These are phyloP conservation scores for Persicaria maculosa DNA, from an alignment of 148 eudicot species.

Conservation along the genomic window DNA sequence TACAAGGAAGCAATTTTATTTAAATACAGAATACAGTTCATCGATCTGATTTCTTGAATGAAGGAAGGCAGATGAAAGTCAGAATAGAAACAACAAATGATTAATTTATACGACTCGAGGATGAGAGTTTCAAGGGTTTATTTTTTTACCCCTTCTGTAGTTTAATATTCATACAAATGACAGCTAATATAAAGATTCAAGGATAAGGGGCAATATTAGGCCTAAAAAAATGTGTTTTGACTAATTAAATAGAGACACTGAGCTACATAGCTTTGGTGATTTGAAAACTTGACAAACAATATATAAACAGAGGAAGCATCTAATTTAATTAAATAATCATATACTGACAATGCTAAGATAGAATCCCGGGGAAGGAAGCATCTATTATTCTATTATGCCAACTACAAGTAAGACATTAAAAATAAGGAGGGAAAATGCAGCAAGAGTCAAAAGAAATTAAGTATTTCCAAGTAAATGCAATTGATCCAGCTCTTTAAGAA, in stretches of 20 bases:
- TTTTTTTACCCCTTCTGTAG: constrained; percentile 11
- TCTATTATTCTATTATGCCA: constrained; percentile 16
- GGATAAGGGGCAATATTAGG: constrained; percentile 3
- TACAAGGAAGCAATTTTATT: background rate
- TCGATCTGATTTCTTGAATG: background rate
- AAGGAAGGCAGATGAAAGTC: constrained; percentile 2
- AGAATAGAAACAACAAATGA: constrained; percentile 42
- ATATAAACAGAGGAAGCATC: constrained; percentile 31
- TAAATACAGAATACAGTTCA: background rate
- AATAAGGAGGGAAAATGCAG: background rate
- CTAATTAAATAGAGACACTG: constrained; percentile 27
- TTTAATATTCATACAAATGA: background rate
- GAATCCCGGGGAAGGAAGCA: constrained; percentile 29
- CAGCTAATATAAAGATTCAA: background rate
- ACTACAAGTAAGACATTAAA: background rate
- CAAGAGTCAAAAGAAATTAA: background rate
- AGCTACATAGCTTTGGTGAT: constrained; percentile 17
- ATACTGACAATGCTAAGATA: constrained; percentile 21
- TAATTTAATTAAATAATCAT: constrained; percentile 20
- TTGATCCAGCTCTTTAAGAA: background rate
- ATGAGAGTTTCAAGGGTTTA: constrained; percentile 25
- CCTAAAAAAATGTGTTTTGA: constrained; percentile 18
- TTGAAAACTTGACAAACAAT: constrained; percentile 23
- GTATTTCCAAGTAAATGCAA: background rate
- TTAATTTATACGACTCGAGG: constrained; percentile 26